Base-by-base conservation (phyloP, 176 grass and related monocot genomes). In the Oropetium thomaeum region DNA sequence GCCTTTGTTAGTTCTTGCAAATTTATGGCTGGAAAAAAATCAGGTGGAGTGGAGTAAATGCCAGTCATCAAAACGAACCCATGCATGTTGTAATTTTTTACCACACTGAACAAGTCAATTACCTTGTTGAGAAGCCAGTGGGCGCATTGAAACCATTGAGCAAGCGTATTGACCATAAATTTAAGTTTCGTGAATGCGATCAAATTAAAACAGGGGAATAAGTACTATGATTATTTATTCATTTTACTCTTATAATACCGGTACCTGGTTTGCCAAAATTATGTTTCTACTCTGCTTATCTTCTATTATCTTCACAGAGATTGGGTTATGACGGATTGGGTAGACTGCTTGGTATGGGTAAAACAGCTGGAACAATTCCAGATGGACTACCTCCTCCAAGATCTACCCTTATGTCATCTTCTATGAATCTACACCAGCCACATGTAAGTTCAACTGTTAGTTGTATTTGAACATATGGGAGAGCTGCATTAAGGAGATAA, bases 381-480 rank as follows among this genome's bases (percentile, higher is more conserved):
- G 81, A 92, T 86, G 90, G 74, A 75, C 52, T 98, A 25, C 88
- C 95, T 84, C 91, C 91, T 86, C 83, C 86, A 82, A 87, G 78
- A 88, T 85, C 84, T 10, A 29, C 82, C 78, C 31, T 98, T 48
- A 58, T 83, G 62, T 89, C 95, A 41, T 91, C 95, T 65, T 88
- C 81, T 80, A 82, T 77, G 82, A 86, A 79, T 68, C 69, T 81
- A 39, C 78, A 89, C 68, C 76, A 84, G 76, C 88, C 91, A 83
- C 82, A 84, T 90, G 95, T 98, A 87, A 87, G 89, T 81, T 78
- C 1, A 23, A 32, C 40, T 60, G 20, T 73, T 65, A 37, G 3
- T 37, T 37, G 0, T 37, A 17, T 48, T 19, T 48, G 5, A 48
- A 19, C 45, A 48, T 11, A 45, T 14, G 2, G 43, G 43, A 45